Evolutionary conservation across 106 monocot species (phyloP), one percentile per base, ranked within the genome.

Genomic region (Platanthera guangdongensis): DNA sequence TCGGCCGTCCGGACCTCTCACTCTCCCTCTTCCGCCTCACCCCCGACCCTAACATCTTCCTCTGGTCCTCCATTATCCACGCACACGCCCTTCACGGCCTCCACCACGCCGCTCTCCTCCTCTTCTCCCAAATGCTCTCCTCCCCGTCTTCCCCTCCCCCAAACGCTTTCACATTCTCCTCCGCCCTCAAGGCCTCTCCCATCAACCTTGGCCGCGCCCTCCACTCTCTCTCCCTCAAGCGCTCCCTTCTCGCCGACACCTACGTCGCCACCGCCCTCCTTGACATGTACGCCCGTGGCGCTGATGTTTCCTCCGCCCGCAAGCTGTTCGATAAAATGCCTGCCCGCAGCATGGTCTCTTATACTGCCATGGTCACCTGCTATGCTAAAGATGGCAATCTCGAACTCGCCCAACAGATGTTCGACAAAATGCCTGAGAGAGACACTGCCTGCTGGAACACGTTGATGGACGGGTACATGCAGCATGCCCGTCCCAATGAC

Each of bases 251-350:
- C 9, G 15, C 57, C 25, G 84, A 93, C 25, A 47, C 83, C 22
- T 96, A 87, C 69, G 95, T 96, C n/a, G 79, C 82, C 74, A 88
- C 93, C 57, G 71, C 93, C 28, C 80, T 93, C n/a, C 84, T 96
- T 18, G 90, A 90, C 71, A 87, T 91, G 88, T 96, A 96, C 73
- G 88, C 90, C 8, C 83, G 87, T 6, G 84, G 57, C 9, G 89
- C 81, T 19, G 90, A 91, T 32, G 51, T 81, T 10, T 62, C 45
- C 18, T 75, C 83, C 51, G 90, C 95, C 0, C 79, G 87, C 57
- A 52, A 47, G 51, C 52, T 91, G 22, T 96, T 91, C 73, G 85
- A 96, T 22, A 57, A 22, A 49, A 83, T 91, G 87, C 84, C 90
- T 0, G 57, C 47, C 9, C 68, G 52, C 16, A 65, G 52, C 9